Conservation (phyloP, 306 rosid genomes). For the Casuarina equisetifolia region DNA sequence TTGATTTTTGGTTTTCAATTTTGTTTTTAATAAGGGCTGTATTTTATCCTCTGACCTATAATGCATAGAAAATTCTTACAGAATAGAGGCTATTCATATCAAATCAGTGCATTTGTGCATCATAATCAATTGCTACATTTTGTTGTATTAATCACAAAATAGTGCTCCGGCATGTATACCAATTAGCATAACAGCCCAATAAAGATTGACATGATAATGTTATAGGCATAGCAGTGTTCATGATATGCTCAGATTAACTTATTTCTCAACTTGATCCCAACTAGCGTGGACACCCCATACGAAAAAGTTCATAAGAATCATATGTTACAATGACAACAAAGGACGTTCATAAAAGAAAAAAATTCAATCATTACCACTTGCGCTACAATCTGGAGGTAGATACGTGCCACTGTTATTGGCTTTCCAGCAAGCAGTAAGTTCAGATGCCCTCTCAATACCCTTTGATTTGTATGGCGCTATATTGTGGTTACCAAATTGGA, state of each 20-base stretch:
- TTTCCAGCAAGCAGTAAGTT: constrained; percentile 61
- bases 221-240: background rate
- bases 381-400: constrained; percentile 35
- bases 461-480: constrained; percentile 93
- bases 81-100: background rate
- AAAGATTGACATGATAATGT: background rate
- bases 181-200: background rate
- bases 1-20: no score
- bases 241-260: background rate
- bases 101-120: background rate
- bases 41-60: no score
- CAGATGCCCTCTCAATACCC: constrained; percentile 92
- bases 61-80: background rate
- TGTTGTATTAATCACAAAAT: background rate
- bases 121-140: background rate
- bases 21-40: no score
- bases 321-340: constrained; percentile 2
- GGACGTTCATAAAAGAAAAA: background rate
- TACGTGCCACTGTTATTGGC: constrained; percentile 48
- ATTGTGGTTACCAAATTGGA: constrained; percentile 58
- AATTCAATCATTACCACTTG: constrained; percentile 40
- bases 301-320: background rate
- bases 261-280: background rate
- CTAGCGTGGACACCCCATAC: background rate
- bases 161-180: background rate